These are phyloP conservation scores for Schizothecium vesticola DNA, from an alignment of 495 filamentous ascomycete species.

Conservation along the genomic window DNA sequence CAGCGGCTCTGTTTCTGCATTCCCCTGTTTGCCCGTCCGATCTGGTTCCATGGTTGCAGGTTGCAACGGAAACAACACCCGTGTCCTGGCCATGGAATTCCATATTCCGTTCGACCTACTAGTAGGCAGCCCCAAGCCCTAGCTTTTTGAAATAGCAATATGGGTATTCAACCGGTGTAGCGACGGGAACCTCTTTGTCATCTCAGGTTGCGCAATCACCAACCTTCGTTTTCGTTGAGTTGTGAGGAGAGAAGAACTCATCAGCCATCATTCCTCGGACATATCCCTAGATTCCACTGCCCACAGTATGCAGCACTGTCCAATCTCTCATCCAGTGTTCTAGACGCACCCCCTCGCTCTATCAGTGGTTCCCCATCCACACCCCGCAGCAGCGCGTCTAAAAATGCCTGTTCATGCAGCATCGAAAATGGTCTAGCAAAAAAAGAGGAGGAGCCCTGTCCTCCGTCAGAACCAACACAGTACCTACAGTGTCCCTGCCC, in stretches of 20 bases:
- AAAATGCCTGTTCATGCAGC: conserved; percentile 19
- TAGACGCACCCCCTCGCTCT: conserved; percentile 8
- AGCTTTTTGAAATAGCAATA: not conserved
- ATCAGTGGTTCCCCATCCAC: conserved; percentile 4
- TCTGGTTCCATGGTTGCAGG: not conserved
- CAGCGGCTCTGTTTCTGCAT: not conserved
- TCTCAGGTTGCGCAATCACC: not conserved
- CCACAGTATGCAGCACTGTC: conserved; percentile 6
- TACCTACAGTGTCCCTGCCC: not conserved
- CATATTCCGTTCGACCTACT: not conserved
- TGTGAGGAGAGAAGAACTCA: not conserved
- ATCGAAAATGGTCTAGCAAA: not conserved
- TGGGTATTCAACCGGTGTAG: not conserved
- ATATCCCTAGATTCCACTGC: not conserved
- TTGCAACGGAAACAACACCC: not conserved
- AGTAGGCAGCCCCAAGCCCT: not conserved
- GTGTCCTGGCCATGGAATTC: not conserved
- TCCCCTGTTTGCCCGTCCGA: not conserved
- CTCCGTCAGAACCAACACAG: no score
- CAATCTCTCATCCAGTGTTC: not conserved
- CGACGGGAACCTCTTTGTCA: not conserved
- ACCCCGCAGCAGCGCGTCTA: not conserved
- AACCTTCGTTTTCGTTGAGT: not conserved
- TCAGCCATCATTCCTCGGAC: not conserved
- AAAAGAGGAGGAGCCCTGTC: no score